phyloP scores from a whole-genome alignment of 495 filamentous ascomycete genomes.

The Xylaria scruposa region DNA sequence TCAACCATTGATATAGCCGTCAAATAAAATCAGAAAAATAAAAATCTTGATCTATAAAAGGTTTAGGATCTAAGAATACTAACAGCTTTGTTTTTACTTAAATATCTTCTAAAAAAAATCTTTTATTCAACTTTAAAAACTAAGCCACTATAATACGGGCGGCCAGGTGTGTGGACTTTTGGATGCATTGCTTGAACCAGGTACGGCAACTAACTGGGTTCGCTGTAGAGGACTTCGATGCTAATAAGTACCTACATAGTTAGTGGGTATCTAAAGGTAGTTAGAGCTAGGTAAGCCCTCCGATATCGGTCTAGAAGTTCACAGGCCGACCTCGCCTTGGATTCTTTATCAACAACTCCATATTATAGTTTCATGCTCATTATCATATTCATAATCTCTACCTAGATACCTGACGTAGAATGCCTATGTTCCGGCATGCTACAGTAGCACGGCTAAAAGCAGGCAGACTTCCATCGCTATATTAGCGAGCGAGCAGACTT shows the following conservation, averaged over 20 bases:
- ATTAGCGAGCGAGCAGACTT: neutral
- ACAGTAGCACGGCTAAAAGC: neutral
- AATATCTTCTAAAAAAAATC: too few relatives aligned
- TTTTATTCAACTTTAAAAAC: too few relatives aligned
- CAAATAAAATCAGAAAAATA: too few relatives aligned
- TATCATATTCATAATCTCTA: conserved; percentile 21
- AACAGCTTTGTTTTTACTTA: too few relatives aligned
- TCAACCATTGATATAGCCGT: too few relatives aligned
- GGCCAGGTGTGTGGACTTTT: too few relatives aligned
- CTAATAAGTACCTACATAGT: too few relatives aligned
- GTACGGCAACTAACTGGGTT: conserved; percentile 7
- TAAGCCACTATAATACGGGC: too few relatives aligned
- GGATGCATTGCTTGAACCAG: neutral
- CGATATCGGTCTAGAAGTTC: conserved; percentile 35
- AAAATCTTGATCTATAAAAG: too few relatives aligned
- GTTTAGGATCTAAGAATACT: too few relatives aligned
- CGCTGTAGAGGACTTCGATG: neutral
- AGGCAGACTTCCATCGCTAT: neutral
- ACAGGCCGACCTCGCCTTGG: conserved; percentile 40
- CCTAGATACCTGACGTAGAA: neutral
- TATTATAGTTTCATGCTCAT: conserved; percentile 19
- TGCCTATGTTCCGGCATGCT: neutral
- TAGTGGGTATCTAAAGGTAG: neutral
- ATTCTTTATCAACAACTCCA: conserved; percentile 12
- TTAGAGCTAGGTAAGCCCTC: conserved; percentile 71